Conservation (phyloP, 192 early-diverging fungal genomes). For the Podila minutissima region DNA sequence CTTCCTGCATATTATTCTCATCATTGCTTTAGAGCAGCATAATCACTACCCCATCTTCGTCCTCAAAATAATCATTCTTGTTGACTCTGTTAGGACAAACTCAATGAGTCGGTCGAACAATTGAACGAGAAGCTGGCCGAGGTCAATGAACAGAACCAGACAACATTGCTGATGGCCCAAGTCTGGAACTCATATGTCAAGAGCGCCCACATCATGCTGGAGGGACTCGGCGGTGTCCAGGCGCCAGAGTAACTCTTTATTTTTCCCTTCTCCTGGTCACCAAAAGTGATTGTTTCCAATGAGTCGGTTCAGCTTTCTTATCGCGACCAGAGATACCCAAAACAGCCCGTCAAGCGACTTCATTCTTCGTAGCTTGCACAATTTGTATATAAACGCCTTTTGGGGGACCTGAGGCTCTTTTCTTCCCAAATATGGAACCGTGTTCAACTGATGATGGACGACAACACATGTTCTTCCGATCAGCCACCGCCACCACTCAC, state of each 20-base stretch:
- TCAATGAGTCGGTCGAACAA: constrained; percentile 38
- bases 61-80: neutral
- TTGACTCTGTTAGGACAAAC: constrained; percentile 21
- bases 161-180: constrained; percentile 26
- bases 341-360: too few relatives aligned
- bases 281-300: neutral
- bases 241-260: constrained; percentile 16
- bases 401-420: too few relatives aligned
- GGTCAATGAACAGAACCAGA: constrained; percentile 32
- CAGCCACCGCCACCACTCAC: too few relatives aligned
- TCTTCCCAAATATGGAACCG: too few relatives aligned
- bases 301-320: too few relatives aligned
- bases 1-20: too few relatives aligned
- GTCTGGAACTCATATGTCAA: constrained; percentile 44
- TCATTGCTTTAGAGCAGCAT: neutral
- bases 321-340: too few relatives aligned
- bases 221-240: constrained; percentile 37
- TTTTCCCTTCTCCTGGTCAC: neutral
- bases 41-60: neutral
- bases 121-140: constrained; percentile 29
- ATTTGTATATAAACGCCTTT: too few relatives aligned
- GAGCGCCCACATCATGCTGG: constrained; percentile 40
- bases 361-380: too few relatives aligned
- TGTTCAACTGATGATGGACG: too few relatives aligned
- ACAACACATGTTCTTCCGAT: too few relatives aligned